phyloP scores from a whole-genome alignment of 805 yeast genomes.

The Candida takata region DNA sequence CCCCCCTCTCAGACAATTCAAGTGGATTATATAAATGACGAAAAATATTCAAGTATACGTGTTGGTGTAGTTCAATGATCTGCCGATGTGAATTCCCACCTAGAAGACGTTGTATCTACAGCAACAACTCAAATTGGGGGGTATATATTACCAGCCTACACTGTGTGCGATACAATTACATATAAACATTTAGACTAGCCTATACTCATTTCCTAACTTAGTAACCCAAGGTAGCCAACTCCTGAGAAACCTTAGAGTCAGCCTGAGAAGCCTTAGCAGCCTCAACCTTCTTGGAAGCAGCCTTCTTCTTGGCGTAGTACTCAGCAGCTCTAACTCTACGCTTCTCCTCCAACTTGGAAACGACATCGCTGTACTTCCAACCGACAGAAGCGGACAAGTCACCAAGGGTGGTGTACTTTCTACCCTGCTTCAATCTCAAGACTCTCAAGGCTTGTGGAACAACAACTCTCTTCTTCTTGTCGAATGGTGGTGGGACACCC shows the following conservation, averaged over 20 bases:
- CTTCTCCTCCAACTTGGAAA: slow-evolving; percentile 97
- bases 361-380: slow-evolving; percentile 99
- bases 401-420: slow-evolving; percentile 98
- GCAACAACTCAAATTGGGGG: not conserved
- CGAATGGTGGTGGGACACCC: slow-evolving; percentile 99
- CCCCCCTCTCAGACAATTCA: too few species aligned
- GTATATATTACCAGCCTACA: not conserved
- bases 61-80: too few species aligned
- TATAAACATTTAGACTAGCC: slow-evolving; percentile 5
- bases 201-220: slow-evolving; percentile 35
- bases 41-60: too few species aligned
- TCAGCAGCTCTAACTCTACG: slow-evolving; percentile 98
- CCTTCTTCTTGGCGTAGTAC: slow-evolving; percentile 97
- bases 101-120: too few species aligned
- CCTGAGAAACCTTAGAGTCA: slow-evolving; percentile 83
- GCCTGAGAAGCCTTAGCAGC: slow-evolving; percentile 85
- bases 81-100: too few species aligned
- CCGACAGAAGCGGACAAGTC: slow-evolving; percentile 95
- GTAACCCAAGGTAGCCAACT: slow-evolving; percentile 97
- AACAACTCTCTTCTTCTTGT: slow-evolving; percentile 99
- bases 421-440: slow-evolving; percentile 97
- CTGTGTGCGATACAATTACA: slow-evolving; percentile 4
- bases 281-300: slow-evolving; percentile 85
- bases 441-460: slow-evolving; percentile 99
- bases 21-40: too few species aligned